Evolutionary conservation across 129 eudicot genomes (phyloP).

Genomic region (Centella asiatica): DNA sequence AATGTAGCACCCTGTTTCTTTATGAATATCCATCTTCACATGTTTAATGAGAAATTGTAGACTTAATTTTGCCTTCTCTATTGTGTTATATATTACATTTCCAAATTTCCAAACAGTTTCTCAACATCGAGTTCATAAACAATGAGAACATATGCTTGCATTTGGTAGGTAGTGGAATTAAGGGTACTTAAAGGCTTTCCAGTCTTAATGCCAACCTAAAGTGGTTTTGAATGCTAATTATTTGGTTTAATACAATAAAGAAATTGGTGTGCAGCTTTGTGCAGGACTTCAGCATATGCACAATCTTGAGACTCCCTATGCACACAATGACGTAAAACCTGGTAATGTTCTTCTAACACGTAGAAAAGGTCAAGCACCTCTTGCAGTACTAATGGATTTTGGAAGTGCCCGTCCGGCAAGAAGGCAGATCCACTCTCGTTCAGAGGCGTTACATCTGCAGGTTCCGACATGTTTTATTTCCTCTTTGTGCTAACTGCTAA

Average conservation of each 20-base stretch:
- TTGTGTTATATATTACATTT: neutral
- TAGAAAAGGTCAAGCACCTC: conserved; percentile 75
- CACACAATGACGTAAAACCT: conserved; percentile 93
- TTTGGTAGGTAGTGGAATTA: neutral
- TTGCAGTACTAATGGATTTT: conserved; percentile 85
- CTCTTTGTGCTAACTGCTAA: too few relatives aligned
- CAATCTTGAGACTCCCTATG: conserved; percentile 74
- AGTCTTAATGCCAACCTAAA: neutral
- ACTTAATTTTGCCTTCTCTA: neutral
- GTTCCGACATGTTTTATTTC: conserved; percentile 14
- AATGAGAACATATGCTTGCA: neutral
- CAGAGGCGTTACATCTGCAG: conserved; percentile 91
- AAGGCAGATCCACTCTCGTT: conserved; percentile 66
- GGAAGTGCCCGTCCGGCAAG: conserved; percentile 89
- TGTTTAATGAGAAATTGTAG: neutral
- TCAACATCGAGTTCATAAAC: neutral
- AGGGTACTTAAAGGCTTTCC: neutral
- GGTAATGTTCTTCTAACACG: conserved; percentile 82
- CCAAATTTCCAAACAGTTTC: neutral
- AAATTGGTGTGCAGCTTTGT: conserved; percentile 54
- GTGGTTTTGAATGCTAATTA: neutral
- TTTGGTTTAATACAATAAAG: conserved; percentile 4
- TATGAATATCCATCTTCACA: neutral
- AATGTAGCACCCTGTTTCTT: neutral
- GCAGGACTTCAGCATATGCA: conserved; percentile 95